Evolutionary conservation across 2,329 filamentous ascomycete species (phyloP), one percentile per base, ranked within the genome.

Genomic region (Juglanconis sp.): DNA sequence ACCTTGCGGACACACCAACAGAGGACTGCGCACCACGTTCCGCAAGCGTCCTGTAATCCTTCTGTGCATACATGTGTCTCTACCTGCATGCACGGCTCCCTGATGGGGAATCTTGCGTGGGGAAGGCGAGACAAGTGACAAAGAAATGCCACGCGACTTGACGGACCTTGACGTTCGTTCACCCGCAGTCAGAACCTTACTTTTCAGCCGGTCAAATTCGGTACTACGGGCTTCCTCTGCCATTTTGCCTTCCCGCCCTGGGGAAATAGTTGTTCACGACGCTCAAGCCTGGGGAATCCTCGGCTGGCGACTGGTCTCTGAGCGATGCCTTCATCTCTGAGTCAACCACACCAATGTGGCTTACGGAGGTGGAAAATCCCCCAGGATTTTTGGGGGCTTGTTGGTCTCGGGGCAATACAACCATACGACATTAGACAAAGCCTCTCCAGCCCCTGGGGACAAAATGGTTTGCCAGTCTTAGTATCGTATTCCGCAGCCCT

Each of bases 81-180:
- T 38, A 36, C 17, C 34, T 15, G 42, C 56, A 48, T 58, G 54
- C 56, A 50, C 35, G 49, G 44, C 13, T 38, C 46, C 30, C 38
- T 57, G 54, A 49, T 31, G 54, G 57, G 42, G 5, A 6, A 46
- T 10, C 36, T 31, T 55, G 48, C 50, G 46, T 53, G 50, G 42
- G 53, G 53, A 32, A 47, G 42, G 36, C 49, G 48, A 60, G 42
- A 62, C 57, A 48, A 56, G 40, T 53, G 51, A 55, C 60, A 60
- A 59, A 62, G 42, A 49, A 53, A 53, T 38, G 60, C 56, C 60
- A 62, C 53, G 53, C 60, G 60, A 60, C 48, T 52, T 40, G 54
- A 55, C 48, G 53, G 56, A 50, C 54, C 53, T 56, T 48, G 53
- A 53, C 47, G 31, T 56, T 54, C 30, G 32, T 15, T 36, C n/a